Conservation (phyloP, 768 basidiomycete genomes). For the Leccinellum luteum region DNA sequence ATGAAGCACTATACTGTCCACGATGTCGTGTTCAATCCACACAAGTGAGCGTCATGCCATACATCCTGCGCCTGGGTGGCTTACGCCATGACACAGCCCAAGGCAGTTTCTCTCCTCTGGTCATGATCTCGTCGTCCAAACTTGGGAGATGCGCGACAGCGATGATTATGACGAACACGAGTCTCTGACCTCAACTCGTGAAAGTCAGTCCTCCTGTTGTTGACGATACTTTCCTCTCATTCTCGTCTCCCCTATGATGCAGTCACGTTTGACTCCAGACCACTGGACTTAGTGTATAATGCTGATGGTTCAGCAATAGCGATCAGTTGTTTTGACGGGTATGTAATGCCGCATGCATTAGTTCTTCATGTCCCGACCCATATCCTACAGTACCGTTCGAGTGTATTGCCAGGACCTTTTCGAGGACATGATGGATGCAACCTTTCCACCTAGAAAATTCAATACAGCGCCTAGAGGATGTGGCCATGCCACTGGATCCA, state of each 20-base stretch:
- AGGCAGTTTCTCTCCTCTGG: slow-evolving; percentile 47
- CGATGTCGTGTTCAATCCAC: slow-evolving; percentile 54
- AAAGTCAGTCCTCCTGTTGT: slow-evolving; percentile 13
- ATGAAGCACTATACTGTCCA: slow-evolving; percentile 53
- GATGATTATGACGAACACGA: slow-evolving; percentile 16
- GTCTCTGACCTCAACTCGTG: slow-evolving; percentile 10
- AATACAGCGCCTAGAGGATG: slow-evolving; percentile 14
- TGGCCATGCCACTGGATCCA: slow-evolving; percentile 40
- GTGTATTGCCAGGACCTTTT: slow-evolving; percentile 25
- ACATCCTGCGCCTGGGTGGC: not conserved
- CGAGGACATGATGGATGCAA: slow-evolving; percentile 11
- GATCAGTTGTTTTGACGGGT: slow-evolving; percentile 30
- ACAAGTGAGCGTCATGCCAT: slow-evolving; percentile 33
- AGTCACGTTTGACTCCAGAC: slow-evolving; percentile 30
- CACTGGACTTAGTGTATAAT: slow-evolving; percentile 46
- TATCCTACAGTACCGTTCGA: slow-evolving; percentile 19
- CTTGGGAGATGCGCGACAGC: slow-evolving; percentile 39
- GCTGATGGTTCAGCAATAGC: slow-evolving; percentile 41
- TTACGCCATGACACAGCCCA: slow-evolving; percentile 29
- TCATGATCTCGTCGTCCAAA: slow-evolving; percentile 39
- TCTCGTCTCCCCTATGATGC: slow-evolving; percentile 1
- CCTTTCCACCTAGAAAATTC: slow-evolving; percentile 16
- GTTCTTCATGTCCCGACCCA: not conserved
- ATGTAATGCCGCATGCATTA: slow-evolving; percentile 5
- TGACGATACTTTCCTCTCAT: not conserved